Base-by-base conservation (phyloP, 345 rosid species). In the Hibiscus mutabilis region DNA sequence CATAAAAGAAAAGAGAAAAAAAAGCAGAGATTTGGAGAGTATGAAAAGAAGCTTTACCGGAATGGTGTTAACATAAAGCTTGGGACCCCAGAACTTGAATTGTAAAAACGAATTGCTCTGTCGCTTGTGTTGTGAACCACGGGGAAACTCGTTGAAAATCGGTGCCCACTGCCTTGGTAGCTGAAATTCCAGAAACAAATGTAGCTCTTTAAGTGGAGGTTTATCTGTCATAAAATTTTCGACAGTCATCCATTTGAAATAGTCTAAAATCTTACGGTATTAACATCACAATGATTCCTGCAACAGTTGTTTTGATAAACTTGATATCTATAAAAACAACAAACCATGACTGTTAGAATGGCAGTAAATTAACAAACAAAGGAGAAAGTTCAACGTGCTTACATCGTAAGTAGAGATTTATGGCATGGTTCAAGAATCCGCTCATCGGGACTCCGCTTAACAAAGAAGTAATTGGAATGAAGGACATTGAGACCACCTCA, bases 111-210 rank as follows among this genome's bases (percentile, higher is more conserved):
- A 77, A 12, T 84, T 75, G 76, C 81, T 83, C 74, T 84, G 91
- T 49, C 85, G 96, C 80, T 81, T 91, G 15, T 91, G 78, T 77
- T 88, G 98, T 0, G 93, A 95, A 69, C 96, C 97, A 77, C 86
- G 93, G 52, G 97, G 98, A 79, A 90, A 90, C 65, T 94, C 98
- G 60, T 91, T 88, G 83, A 94, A 94, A 69, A 86, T 87, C 9
- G 98, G 97, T n/a, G 98, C 97, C 98, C 98, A 94, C 49, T 86
- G 93, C 74, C 96, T 84, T 18, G 96, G 98, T 55, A 94, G 85
- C 81, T 91, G 98, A 84, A 94, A 91, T 78, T 91, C 98, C 75
- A 94, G 78, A 82, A 91, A 91, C 80, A 90, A 91, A 70, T 90
- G 97, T 15, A 94, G 90, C 79, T 94, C 98, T 82, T 83, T 87